These are phyloP conservation scores for Hanseniaspora sp. DNA, from an alignment of 1,139 yeast species.

Conservation along the genomic window DNA sequence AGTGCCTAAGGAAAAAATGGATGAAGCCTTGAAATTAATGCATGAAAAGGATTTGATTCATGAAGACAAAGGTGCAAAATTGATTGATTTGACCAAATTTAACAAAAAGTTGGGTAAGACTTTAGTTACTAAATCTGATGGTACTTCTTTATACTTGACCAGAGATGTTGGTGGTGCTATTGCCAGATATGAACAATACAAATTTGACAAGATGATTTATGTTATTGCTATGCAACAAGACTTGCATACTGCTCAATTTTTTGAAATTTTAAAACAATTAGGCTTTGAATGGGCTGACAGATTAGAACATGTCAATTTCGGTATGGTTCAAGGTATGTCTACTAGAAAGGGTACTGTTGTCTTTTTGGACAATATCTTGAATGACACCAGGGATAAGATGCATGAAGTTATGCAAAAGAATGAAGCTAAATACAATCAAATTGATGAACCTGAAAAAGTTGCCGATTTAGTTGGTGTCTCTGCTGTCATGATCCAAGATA, in stretches of 20 bases:
- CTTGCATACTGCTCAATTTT: constrained; percentile 85
- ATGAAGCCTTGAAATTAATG: constrained; percentile 50
- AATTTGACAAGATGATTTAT: constrained; percentile 91
- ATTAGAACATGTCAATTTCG: constrained; percentile 79
- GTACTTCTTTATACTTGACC: constrained; percentile 86
- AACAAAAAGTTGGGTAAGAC: constrained; percentile 92
- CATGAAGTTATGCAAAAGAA: constrained; percentile 95
- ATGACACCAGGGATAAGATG: constrained; percentile 91
- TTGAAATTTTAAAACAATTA: constrained; percentile 86
- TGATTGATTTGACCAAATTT: constrained; percentile 75
- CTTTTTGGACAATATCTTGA: constrained; percentile 83
- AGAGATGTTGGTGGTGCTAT: constrained; percentile 97
- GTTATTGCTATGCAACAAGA: constrained; percentile 96
- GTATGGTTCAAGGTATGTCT: constrained; percentile 98
- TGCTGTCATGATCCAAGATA: constrained; percentile 97
- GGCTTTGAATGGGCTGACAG: constrained; percentile 80
- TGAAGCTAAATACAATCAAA: constrained; percentile 82
- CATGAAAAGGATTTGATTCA: constrained; percentile 61
- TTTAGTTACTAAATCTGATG: constrained; percentile 88
- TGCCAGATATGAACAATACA: constrained; percentile 70
- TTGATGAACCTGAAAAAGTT: constrained; percentile 86
- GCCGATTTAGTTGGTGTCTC: constrained; percentile 95
- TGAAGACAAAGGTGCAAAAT: constrained; percentile 84
- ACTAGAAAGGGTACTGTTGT: constrained; percentile 98
- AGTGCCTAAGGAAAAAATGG: constrained; percentile 66